A percentile compares a stretch with the other conserved stretches of the same genome.
Conservation (phyloP, 139 green algal genomes). For the Tetradesmus obliquus region DNA sequence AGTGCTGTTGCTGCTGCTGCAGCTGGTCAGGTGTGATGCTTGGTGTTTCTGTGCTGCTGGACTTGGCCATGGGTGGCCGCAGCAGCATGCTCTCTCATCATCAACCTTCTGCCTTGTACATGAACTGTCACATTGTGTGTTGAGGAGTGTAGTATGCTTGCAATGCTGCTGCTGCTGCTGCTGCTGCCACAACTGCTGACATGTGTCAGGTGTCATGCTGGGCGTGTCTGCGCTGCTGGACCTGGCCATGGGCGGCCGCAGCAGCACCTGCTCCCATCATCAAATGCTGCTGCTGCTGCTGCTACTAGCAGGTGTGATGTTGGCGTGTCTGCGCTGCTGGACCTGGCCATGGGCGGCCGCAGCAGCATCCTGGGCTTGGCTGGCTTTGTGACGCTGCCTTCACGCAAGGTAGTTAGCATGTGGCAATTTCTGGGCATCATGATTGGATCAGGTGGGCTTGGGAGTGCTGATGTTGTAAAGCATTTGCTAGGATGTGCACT, state of each 20-base stretch:
- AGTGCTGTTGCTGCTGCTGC: no score
- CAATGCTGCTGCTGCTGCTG: neutral
- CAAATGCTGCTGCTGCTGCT: neutral
- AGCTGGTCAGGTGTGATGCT: no score
- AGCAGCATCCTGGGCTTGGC: conserved; percentile 32
- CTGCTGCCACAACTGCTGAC: no score
- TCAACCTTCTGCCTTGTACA: neutral
- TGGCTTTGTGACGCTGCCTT: conserved; percentile 29
- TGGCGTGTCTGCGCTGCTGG: neutral
- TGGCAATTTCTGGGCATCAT: conserved; percentile 27
- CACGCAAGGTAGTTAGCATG: conserved; percentile 8
- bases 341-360: conserved; percentile 4
- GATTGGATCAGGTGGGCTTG: conserved; percentile 6
- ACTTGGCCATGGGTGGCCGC: neutral
- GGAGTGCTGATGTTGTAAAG: no score
- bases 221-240: neutral
- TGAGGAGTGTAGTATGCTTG: neutral
- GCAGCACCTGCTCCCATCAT: neutral
- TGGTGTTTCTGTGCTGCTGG: neutral
- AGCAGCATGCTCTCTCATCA: neutral
- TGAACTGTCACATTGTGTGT: neutral
- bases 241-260: neutral
- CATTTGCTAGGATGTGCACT: no score
- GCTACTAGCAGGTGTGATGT: neutral
- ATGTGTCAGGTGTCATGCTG: neutral